phyloP scores from a whole-genome alignment of 2,329 filamentous ascomycete species.

The Botrytis hyacinthi region DNA sequence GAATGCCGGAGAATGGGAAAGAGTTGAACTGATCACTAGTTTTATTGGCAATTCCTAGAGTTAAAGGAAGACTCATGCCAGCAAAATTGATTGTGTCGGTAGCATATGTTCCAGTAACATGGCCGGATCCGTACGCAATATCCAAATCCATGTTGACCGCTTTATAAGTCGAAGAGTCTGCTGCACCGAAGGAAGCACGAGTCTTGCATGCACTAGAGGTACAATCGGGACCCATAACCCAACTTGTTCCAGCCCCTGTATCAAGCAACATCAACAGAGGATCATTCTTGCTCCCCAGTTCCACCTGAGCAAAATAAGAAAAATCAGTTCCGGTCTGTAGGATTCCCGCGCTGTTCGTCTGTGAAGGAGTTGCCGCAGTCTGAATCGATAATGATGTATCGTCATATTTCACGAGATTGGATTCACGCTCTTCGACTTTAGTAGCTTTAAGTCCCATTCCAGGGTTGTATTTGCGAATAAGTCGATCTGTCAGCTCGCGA shows the following conservation, averaged over 20 bases:
- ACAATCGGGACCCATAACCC: constrained; percentile 77
- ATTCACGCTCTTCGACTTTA: constrained; percentile 10
- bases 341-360: constrained; percentile 53
- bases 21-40: constrained; percentile 72
- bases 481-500: constrained; percentile 25
- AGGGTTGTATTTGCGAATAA: constrained; percentile 33
- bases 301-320: constrained; percentile 61
- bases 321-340: constrained; percentile 65
- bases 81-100: constrained; percentile 67
- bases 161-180: constrained; percentile 63
- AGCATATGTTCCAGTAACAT: constrained; percentile 64
- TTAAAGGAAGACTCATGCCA: constrained; percentile 59
- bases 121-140: constrained; percentile 75
- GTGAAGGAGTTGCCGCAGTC: constrained; percentile 41
- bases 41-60: constrained; percentile 69
- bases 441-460: constrained; percentile 18
- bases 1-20: constrained; percentile 85
- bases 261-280: constrained; percentile 62
- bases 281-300: constrained; percentile 54
- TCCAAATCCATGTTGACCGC: constrained; percentile 54
- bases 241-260: constrained; percentile 70
- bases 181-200: constrained; percentile 68
- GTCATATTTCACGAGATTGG: constrained; percentile 27
- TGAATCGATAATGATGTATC: constrained; percentile 29
- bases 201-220: constrained; percentile 60